Evolutionary conservation across 2,329 filamentous ascomycete genomes (phyloP).

Genomic region (Aschersonia sp.): DNA sequence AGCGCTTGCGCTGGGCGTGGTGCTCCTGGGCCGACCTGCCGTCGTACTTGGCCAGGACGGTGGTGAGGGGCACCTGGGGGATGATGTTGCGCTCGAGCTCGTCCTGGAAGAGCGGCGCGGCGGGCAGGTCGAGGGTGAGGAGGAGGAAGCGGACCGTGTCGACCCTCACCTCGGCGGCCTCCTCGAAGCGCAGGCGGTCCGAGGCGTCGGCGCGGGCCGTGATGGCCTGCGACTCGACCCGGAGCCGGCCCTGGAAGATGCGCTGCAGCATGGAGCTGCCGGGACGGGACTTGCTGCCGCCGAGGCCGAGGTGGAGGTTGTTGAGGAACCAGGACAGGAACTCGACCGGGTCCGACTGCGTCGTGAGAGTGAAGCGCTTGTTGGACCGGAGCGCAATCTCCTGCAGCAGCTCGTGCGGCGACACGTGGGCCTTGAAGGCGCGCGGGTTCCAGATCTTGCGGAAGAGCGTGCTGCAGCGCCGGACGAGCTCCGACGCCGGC

Average conservation of each 20-base stretch:
- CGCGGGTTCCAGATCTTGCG: conserved; percentile 97
- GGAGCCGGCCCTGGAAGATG: conserved; percentile 84
- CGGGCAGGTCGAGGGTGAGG: conserved; percentile 81
- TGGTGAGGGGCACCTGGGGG: conserved; percentile 72
- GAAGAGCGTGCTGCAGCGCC: conserved; percentile 76
- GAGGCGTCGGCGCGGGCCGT: conserved; percentile 78
- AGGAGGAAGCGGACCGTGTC: conserved; percentile 74
- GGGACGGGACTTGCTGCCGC: conserved; percentile 77
- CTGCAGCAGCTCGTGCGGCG: conserved; percentile 90
- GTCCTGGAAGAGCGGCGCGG: conserved; percentile 90
- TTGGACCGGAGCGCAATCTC: conserved; percentile 82
- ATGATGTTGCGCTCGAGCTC: conserved; percentile 93
- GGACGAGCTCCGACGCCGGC: conserved; percentile 54
- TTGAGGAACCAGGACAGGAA: conserved; percentile 97
- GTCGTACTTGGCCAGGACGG: conserved; percentile 84
- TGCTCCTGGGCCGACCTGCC: conserved; percentile 78
- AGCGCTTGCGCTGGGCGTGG: conserved; percentile 74
- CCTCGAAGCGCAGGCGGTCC: conserved; percentile 84
- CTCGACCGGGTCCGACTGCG: conserved; percentile 89
- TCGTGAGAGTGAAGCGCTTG: conserved; percentile 81
- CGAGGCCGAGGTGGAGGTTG: conserved; percentile 80
- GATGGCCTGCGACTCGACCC: conserved; percentile 86
- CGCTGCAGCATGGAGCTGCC: conserved; percentile 77
- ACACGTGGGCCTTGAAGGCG: conserved; percentile 93
- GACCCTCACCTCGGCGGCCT: conserved; percentile 67